Evolutionary conservation across 352 stramenopile genomes (phyloP), one percentile per base, ranked within the genome.

Genomic region (Aphanomyces astaci): DNA sequence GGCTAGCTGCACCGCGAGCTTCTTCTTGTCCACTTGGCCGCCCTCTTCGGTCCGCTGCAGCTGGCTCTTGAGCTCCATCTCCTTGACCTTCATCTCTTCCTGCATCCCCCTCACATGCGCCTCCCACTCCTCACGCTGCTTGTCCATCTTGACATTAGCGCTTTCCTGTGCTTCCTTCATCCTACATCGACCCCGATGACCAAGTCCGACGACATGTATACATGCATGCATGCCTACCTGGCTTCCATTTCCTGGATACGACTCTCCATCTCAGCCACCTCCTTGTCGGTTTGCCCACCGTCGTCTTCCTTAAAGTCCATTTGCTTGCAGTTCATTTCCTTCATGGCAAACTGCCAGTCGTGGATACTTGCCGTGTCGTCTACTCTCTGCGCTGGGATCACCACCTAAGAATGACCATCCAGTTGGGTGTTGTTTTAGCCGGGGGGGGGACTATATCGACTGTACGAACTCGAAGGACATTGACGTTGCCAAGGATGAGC

Each of bases 321-420:
- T 57, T 95, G 82, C 22, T 74, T 80, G 46, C 75, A 81, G 66
- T 95, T 94, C 0, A 95, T 72, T 68, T 96, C 88, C 57, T 87
- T 86, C 76, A 90, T 87, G 1, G 84, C 82, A 30, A 85, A 75
- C 46, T 92, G 84, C 82, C 84, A 92, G 59, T 92, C 81, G 36
- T n/a, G n/a, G n/a, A n/a, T 82, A 87, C 9, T 73, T 75, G 0
- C 76, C 87, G 55, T 90, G n/a, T 69, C 73, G 17, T 71, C 27
- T 19, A 71, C 28, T 17, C 78, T 69, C 36, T 71, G 69, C 4
- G 74, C 84, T 4, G 84, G 84, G 52, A 88, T 83, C 0, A 89
- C 78, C 39, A 90, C 77, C 71, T 82, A 28, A 25, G 13, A 36
- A n/a, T n/a, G n/a, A n/a, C n/a, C n/a, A n/a, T n/a, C n/a, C n/a